A percentile compares a stretch with the other conserved stretches of the same genome.
These are phyloP conservation scores for Neofusicoccum sp. DNA, from an alignment of 2,329 filamentous ascomycete genomes.

Conservation along the genomic window DNA sequence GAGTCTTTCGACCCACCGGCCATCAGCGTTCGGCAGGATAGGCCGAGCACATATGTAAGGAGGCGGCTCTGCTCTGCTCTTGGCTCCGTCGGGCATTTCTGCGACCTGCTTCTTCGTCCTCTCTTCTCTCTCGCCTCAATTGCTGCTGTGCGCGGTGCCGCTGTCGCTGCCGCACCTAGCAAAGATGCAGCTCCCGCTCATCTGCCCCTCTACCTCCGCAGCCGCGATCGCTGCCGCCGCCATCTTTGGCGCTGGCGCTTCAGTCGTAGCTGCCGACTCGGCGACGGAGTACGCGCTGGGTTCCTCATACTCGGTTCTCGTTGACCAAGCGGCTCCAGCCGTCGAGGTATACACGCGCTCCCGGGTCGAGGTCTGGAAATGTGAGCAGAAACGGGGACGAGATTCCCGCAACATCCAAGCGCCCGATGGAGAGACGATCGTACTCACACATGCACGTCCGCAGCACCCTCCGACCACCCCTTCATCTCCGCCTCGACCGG, in stretches of 20 bases:
- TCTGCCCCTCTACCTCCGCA: neutral
- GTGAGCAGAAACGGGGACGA: neutral
- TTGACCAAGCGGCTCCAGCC: neutral
- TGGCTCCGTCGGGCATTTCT: neutral
- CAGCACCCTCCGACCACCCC: slow-evolving; percentile 6
- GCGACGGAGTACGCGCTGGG: neutral
- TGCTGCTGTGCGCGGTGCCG: neutral
- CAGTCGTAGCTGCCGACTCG: neutral
- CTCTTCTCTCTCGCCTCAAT: neutral
- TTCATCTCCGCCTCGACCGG: slow-evolving; percentile 14
- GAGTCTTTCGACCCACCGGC: neutral
- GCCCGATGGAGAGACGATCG: too few relatives aligned
- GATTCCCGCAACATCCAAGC: neutral
- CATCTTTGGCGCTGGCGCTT: neutral
- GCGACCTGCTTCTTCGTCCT: neutral
- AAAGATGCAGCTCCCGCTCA: slow-evolving; percentile 6
- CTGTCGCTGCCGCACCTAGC: neutral
- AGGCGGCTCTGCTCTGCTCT: neutral
- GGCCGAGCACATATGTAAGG: neutral
- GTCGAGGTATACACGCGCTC: neutral
- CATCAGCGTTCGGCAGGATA: too few relatives aligned
- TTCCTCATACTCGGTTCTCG: neutral
- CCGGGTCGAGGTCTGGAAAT: slow-evolving; percentile 12
- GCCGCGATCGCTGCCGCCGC: slow-evolving; percentile 4
- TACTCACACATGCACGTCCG: neutral